phyloP scores from a whole-genome alignment of 805 yeast species.

The Candida suzukii region DNA sequence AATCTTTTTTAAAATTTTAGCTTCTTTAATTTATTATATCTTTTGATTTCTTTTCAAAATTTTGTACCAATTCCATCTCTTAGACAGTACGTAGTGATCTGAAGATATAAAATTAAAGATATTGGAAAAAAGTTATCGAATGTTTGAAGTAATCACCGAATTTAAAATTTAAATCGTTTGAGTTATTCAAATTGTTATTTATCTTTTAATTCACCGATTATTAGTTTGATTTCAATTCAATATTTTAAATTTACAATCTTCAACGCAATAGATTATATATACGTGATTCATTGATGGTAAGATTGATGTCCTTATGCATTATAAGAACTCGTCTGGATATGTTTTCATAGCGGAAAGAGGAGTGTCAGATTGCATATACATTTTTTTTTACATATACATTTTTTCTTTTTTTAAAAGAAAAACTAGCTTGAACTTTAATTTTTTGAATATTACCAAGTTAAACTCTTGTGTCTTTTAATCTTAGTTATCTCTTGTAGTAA shows the following conservation, averaged over 20 bases:
- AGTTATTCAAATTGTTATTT: neutral
- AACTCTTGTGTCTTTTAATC: no score
- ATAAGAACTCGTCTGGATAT: slow-evolving; percentile 5
- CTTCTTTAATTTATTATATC: neutral
- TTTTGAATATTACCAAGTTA: no score
- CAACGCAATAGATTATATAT: neutral
- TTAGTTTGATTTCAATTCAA: neutral
- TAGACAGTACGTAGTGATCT: slow-evolving; percentile 4
- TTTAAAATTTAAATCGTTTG: no score
- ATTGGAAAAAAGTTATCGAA: neutral
- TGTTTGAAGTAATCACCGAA: neutral
- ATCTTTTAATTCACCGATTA: neutral
- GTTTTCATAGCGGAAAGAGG: slow-evolving; percentile 1
- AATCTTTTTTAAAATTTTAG: neutral
- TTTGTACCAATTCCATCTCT: slow-evolving; percentile 4
- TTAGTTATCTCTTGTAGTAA: no score
- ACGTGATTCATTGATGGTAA: slow-evolving; percentile 4
- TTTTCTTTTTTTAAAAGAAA: neutral
- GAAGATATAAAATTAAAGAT: no score
- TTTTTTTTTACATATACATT: neutral
- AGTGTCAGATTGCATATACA: slow-evolving; percentile 4
- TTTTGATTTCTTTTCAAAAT: neutral
- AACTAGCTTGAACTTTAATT: neutral
- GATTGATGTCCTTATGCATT: neutral
- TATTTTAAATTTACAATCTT: no score